phyloP scores from a whole-genome alignment of 257 asterid genomes.

The Cynanchum wilfordii region DNA sequence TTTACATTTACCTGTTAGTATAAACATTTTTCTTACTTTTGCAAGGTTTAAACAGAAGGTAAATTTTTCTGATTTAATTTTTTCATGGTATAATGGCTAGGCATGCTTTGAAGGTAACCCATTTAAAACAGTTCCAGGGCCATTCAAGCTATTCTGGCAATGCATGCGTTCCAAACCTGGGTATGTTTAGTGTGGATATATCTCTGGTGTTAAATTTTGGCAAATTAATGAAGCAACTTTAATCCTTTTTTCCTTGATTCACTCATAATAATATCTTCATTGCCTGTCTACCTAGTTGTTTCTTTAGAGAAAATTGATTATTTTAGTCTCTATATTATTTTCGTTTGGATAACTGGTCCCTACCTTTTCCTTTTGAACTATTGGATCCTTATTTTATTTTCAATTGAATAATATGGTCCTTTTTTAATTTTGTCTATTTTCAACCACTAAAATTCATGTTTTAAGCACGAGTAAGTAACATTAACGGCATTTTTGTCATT shows the following conservation, averaged over 20 bases:
- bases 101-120: conserved; percentile 97
- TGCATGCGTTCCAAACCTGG: conserved; percentile 98
- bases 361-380: too few relatives aligned
- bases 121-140: conserved; percentile 92
- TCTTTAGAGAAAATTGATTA: not conserved
- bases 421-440: too few relatives aligned
- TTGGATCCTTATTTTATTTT: too few relatives aligned
- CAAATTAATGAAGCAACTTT: not conserved
- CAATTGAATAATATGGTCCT: too few relatives aligned
- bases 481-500: too few relatives aligned
- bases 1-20: not conserved
- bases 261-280: not conserved
- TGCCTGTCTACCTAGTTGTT: not conserved
- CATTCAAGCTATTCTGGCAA: conserved; percentile 81
- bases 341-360: too few relatives aligned
- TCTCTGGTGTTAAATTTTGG: not conserved
- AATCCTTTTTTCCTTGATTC: not conserved
- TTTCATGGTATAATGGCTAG: conserved; percentile 24
- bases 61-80: not conserved
- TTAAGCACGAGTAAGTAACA: too few relatives aligned
- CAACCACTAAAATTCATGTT: too few relatives aligned
- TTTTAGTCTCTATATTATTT: too few relatives aligned
- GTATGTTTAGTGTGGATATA: conserved; percentile 31
- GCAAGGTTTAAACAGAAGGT: not conserved
- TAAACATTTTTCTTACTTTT: not conserved